Conservation (phyloP, 2,329 filamentous ascomycete genomes). For the Fusarium ambrosium region DNA sequence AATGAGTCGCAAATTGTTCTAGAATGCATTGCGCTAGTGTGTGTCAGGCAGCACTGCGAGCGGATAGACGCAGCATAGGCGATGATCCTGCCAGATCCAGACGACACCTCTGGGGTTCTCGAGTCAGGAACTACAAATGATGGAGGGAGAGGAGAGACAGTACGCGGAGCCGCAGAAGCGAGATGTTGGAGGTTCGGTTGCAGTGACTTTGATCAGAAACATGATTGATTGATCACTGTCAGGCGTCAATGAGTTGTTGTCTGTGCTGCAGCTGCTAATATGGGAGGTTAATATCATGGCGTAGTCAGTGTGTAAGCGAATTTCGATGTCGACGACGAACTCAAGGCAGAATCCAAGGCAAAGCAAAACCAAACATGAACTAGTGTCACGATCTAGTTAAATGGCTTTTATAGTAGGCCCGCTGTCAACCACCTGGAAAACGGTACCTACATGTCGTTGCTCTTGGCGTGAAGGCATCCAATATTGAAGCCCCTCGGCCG, state of each 20-base stretch:
- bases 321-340: background rate
- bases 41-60: conserved; percentile 3
- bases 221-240: background rate
- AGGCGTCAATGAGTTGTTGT: background rate
- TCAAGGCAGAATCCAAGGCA: background rate
- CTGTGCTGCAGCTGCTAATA: background rate
- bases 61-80: conserved; percentile 11
- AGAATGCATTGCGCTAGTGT: conserved; percentile 26
- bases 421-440: background rate
- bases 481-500: background rate
- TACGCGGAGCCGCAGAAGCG: conserved; percentile 33
- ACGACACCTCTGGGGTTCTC: conserved; percentile 13
- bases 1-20: conserved; percentile 32
- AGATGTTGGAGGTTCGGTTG: background rate
- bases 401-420: conserved; percentile 1
- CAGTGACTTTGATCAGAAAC: background rate
- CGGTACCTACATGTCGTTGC: background rate
- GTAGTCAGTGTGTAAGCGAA: background rate
- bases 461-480: background rate
- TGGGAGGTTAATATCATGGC: background rate
- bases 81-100: conserved; percentile 33
- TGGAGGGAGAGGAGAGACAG: conserved; percentile 13
- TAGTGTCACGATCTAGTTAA: background rate
- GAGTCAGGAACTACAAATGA: conserved; percentile 24
- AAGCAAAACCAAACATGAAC: background rate